These are phyloP conservation scores for Hortiboletus rubellus DNA, from an alignment of 1,284 basidiomycete species.

Conservation along the genomic window DNA sequence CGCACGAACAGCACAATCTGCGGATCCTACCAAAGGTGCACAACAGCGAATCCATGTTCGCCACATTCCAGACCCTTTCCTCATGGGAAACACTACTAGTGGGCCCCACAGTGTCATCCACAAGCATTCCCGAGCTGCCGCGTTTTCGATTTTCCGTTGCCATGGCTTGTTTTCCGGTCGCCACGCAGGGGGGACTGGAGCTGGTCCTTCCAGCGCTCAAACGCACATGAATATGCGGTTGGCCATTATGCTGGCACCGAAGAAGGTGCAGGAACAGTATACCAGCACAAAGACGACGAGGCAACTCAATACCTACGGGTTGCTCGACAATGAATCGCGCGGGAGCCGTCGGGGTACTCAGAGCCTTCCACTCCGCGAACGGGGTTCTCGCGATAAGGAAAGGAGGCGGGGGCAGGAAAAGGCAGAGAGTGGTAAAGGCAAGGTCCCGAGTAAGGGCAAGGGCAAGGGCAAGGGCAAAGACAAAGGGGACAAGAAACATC, in stretches of 20 bases:
- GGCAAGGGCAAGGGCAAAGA: constrained; percentile 25
- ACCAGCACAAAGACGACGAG: constrained; percentile 76
- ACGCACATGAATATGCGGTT: constrained; percentile 43
- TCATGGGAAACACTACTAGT: constrained; percentile 41
- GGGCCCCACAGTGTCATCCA: constrained; percentile 71
- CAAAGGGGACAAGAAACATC: constrained; percentile 19
- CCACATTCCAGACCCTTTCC: constrained; percentile 50
- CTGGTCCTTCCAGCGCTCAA: constrained; percentile 11
- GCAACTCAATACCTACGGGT: constrained; percentile 63
- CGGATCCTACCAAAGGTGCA: constrained; percentile 55
- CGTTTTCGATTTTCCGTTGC: constrained; percentile 72
- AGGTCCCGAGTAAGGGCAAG: constrained; percentile 17
- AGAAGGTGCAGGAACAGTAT: constrained; percentile 71
- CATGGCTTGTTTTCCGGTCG: constrained; percentile 43
- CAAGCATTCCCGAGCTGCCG: constrained; percentile 72
- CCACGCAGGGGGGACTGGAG: constrained; percentile 4
- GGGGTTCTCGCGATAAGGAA: constrained; percentile 16
- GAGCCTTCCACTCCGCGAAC: constrained; percentile 16
- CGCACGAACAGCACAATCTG: constrained; percentile 32
- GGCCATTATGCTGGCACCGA: constrained; percentile 66
- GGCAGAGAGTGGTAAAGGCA: constrained; percentile 24
- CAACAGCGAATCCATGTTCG: constrained; percentile 67
- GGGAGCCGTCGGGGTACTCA: constrained; percentile 14
- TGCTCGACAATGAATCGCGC: constrained; percentile 50
- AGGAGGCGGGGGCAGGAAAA: constrained; percentile 22